Conservation (phyloP, 139 green algal species). For the Chlorella ohadii region DNA sequence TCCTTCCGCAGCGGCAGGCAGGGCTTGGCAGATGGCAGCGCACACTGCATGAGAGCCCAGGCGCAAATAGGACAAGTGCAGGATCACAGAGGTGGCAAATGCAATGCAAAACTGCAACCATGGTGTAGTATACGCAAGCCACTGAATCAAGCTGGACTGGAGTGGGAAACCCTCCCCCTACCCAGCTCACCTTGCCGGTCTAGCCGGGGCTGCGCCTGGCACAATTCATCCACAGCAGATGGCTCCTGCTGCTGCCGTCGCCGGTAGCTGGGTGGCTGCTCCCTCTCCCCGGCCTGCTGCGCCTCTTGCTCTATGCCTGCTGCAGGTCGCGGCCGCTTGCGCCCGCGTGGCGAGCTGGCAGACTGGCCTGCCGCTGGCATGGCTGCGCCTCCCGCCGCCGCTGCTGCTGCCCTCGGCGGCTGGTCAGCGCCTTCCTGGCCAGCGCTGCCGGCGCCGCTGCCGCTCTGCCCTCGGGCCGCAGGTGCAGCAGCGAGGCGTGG, state of each 20-base stretch:
- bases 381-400: not conserved
- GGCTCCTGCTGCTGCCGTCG: not conserved
- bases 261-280: too few relatives aligned
- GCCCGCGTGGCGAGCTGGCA: not conserved
- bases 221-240: not conserved
- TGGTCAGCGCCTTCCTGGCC: not conserved
- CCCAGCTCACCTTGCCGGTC: too few relatives aligned
- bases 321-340: not conserved
- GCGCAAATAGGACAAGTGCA: too few relatives aligned
- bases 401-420: not conserved
- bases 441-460: not conserved
- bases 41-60: too few relatives aligned
- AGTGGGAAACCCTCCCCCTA: too few relatives aligned
- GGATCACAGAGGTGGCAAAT: too few relatives aligned
- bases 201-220: too few relatives aligned
- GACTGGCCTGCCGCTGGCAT: not conserved
- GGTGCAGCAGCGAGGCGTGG: not conserved
- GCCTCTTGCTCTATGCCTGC: not conserved
- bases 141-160: too few relatives aligned
- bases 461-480: not conserved
- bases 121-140: too few relatives aligned
- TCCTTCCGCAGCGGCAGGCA: too few relatives aligned
- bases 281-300: not conserved
- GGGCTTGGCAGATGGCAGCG: too few relatives aligned
- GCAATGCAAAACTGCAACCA: too few relatives aligned